phyloP scores from a whole-genome alignment of 176 grass and related monocot genomes.

The Tillandsia leiboldiana region DNA sequence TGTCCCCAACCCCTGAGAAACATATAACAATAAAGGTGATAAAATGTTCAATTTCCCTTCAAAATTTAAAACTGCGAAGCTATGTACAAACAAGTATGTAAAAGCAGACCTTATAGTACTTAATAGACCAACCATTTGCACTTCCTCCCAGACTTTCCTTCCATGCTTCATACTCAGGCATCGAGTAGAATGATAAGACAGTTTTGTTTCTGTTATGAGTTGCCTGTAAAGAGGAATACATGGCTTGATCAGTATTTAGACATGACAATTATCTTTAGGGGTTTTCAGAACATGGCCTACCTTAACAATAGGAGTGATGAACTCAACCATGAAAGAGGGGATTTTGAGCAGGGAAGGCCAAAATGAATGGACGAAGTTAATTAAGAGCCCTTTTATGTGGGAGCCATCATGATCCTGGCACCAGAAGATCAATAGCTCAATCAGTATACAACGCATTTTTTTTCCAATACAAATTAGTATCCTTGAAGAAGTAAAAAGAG shows the following conservation, averaged over 20 bases:
- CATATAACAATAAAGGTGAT: neutral
- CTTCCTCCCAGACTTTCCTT: constrained; percentile 44
- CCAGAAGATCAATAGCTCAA: neutral
- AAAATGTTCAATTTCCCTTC: neutral
- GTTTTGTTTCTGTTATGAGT: constrained; percentile 30
- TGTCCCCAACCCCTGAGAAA: constrained; percentile 67
- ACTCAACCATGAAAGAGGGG: constrained; percentile 75
- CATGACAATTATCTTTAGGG: neutral
- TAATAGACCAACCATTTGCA: constrained; percentile 57
- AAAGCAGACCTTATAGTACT: constrained; percentile 74
- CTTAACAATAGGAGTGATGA: constrained; percentile 88
- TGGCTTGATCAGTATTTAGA: neutral
- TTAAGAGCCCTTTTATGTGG: constrained; percentile 81
- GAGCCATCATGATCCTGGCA: constrained; percentile 78
- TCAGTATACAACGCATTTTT: constrained; percentile 1
- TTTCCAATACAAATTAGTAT: neutral
- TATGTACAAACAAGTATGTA: neutral
- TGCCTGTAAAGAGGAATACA: constrained; percentile 32
- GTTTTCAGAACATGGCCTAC: constrained; percentile 5
- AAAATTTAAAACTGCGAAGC: neutral
- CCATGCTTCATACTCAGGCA: constrained; percentile 89
- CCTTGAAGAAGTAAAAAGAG: neutral
- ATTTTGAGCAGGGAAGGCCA: constrained; percentile 90
- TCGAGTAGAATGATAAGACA: constrained; percentile 58
- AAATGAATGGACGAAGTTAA: constrained; percentile 78